Evolutionary conservation across 768 basidiomycete species (phyloP).

Genomic region (Cystofilobasidium ferigula): DNA sequence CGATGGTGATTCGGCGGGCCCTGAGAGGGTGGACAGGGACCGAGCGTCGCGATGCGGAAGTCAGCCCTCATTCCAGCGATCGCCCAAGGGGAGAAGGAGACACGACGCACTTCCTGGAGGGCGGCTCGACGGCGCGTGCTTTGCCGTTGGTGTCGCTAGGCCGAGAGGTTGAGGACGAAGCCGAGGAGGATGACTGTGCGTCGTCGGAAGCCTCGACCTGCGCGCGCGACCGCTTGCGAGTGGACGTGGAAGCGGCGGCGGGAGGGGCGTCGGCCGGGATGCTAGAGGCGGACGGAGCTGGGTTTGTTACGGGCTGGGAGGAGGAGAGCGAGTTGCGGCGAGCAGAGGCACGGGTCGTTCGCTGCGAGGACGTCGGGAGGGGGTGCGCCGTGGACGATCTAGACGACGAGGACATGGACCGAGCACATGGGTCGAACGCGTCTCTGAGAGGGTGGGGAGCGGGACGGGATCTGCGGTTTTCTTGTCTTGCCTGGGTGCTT

Average conservation of each 20-base stretch:
- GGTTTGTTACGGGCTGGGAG: neutral
- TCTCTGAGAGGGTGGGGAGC: no score
- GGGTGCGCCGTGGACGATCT: constrained; percentile 2
- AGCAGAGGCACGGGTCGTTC: neutral
- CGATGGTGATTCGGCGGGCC: neutral
- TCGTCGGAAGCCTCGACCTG: constrained; percentile 3
- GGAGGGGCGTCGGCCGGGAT: neutral
- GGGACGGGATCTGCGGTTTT: neutral
- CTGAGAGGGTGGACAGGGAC: neutral
- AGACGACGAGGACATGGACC: constrained; percentile 11
- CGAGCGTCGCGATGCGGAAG: neutral
- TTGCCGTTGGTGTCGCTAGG: neutral
- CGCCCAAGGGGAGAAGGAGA: neutral
- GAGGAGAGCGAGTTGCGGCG: neutral
- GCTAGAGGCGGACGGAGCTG: constrained; percentile 1
- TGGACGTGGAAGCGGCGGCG: neutral
- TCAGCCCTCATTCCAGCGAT: neutral
- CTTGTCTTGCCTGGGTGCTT: no score
- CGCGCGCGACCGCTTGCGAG: constrained; percentile 9
- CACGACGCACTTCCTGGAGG: constrained; percentile 16
- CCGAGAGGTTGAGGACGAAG: neutral
- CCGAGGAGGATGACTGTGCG: neutral
- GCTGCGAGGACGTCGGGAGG: neutral
- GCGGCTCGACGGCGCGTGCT: neutral
- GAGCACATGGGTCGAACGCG: constrained; percentile 7